Evolutionary conservation across 2,329 filamentous ascomycete genomes (phyloP).

Genomic region (Phoma sp.): DNA sequence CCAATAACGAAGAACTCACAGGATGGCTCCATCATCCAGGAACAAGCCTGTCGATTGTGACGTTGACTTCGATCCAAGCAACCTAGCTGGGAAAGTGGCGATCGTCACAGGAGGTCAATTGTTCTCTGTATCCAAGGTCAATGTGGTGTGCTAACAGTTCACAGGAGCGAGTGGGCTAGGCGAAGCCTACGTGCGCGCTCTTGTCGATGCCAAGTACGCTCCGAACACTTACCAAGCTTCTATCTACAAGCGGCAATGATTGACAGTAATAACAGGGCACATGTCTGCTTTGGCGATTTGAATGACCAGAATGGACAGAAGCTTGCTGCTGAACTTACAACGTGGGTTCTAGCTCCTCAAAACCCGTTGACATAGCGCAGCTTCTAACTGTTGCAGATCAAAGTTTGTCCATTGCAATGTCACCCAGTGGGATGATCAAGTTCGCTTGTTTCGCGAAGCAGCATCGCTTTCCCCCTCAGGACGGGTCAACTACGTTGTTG

Average conservation of each 20-base stretch:
- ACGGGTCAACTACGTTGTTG: conserved; percentile 13
- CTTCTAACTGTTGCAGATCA: background rate
- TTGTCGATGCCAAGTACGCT: background rate
- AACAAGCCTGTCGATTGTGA: conserved; percentile 3
- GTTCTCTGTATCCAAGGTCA: background rate
- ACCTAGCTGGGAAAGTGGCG: conserved; percentile 5
- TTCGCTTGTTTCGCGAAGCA: background rate
- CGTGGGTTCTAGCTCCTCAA: background rate
- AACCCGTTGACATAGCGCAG: background rate
- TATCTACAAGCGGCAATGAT: background rate
- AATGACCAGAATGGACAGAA: background rate
- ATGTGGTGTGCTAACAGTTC: background rate
- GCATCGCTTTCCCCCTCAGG: background rate
- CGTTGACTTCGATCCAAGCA: background rate
- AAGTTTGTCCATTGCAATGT: background rate
- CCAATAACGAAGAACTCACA: background rate
- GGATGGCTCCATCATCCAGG: background rate
- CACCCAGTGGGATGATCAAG: background rate
- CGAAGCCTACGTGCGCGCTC: background rate
- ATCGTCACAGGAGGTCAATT: conserved; percentile 14
- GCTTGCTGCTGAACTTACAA: background rate
- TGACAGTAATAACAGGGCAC: background rate
- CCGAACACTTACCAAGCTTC: background rate
- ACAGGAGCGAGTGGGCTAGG: background rate
- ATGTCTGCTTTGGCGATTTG: background rate